A percentile compares a stretch with the other conserved stretches of the same genome.
Conservation (phyloP, 371 early-diverging fungal genomes). For the Zychaea mexicana region DNA sequence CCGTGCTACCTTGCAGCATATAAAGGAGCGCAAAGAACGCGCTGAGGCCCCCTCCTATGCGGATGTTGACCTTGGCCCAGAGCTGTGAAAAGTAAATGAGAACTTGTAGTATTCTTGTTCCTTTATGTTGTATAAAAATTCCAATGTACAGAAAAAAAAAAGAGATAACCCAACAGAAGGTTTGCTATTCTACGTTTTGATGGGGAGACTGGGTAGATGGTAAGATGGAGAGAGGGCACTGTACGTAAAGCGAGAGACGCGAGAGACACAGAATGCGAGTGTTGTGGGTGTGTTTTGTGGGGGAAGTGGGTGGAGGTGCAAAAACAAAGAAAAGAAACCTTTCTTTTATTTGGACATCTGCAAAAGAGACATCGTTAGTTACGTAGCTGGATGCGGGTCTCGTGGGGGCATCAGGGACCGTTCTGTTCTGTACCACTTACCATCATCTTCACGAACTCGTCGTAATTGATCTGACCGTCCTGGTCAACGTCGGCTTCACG, state of each 20-base stretch:
- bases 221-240: no score
- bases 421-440: slow-evolving; percentile 15
- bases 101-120: slow-evolving; percentile 5
- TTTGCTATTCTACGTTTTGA: not conserved
- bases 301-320: not conserved
- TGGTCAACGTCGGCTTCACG: slow-evolving; percentile 85
- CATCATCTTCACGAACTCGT: slow-evolving; percentile 96
- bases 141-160: slow-evolving; percentile 1
- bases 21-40: slow-evolving; percentile 30
- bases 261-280: not conserved
- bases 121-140: not conserved
- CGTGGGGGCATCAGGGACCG: not conserved
- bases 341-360: slow-evolving; percentile 17
- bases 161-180: not conserved
- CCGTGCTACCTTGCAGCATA: slow-evolving; percentile 59
- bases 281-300: not conserved
- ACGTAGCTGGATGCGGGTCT: not conserved
- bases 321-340: not conserved
- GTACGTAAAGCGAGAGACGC: no score
- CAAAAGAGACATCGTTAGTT: not conserved
- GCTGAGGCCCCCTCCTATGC: not conserved
- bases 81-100: not conserved
- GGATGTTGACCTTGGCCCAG: slow-evolving; percentile 4
- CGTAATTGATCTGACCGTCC: slow-evolving; percentile 88
- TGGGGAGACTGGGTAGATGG: no score